phyloP scores from a whole-genome alignment of 257 asterid genomes.

The Datura wrightii region DNA sequence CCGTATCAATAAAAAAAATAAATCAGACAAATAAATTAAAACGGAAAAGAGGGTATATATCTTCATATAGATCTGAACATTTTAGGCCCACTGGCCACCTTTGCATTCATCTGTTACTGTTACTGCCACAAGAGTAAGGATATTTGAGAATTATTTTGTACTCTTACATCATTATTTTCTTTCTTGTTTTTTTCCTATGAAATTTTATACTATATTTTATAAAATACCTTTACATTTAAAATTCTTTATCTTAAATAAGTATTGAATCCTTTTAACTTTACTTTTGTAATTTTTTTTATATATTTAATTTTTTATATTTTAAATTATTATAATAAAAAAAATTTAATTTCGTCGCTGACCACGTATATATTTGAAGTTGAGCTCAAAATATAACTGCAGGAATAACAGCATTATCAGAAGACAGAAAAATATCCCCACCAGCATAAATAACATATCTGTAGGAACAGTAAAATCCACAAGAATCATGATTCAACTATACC shows the following conservation, averaged over 20 bases:
- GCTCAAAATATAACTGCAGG: background rate
- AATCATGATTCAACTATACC: background rate
- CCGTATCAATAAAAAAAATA: no score
- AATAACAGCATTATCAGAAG: background rate
- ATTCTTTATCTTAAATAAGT: background rate
- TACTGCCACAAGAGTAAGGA: background rate
- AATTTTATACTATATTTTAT: background rate
- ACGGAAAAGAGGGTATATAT: background rate
- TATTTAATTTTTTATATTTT: no score
- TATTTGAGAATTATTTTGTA: background rate
- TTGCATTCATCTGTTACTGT: conserved; percentile 20
- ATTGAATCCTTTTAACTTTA: no score
- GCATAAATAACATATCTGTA: background rate
- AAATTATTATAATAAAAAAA: background rate
- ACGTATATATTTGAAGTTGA: background rate
- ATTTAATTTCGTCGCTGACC: background rate
- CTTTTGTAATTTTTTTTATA: no score
- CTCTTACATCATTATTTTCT: background rate
- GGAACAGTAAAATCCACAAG: background rate
- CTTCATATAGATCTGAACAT: conserved; percentile 14
- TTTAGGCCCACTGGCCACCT: conserved; percentile 17
- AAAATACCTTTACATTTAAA: background rate
- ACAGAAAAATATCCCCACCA: background rate
- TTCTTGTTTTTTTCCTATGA: background rate
- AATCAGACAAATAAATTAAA: no score